Percentiles rank a stretch among this genome's conserved stretches.
Evolutionary conservation across 768 basidiomycete genomes (phyloP).

Genomic region (Boletus bicolor): DNA sequence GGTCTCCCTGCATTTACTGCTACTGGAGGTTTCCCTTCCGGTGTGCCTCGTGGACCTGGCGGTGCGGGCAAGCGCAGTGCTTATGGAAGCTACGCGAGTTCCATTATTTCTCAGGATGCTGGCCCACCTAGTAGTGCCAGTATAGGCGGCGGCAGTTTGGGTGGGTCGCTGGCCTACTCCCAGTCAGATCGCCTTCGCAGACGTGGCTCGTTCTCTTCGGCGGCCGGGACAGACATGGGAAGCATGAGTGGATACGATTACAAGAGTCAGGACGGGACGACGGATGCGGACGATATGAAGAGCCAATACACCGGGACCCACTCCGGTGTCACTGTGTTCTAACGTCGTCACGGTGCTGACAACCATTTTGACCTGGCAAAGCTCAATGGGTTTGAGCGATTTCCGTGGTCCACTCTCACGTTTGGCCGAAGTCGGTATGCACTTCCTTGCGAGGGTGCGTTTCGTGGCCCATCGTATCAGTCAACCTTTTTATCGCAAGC

Average conservation of each 20-base stretch:
- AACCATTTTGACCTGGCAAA: slow-evolving; percentile 1
- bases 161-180: slow-evolving; percentile 70
- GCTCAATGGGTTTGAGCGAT: slow-evolving; percentile 17
- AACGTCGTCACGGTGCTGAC: slow-evolving; percentile 22
- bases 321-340: slow-evolving; percentile 83
- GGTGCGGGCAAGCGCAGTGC: slow-evolving; percentile 71
- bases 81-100: slow-evolving; percentile 81
- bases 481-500: slow-evolving; percentile 16
- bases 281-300: slow-evolving; percentile 83
- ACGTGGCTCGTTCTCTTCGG: slow-evolving; percentile 72
- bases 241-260: slow-evolving; percentile 77
- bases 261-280: slow-evolving; percentile 85
- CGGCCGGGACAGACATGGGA: slow-evolving; percentile 73
- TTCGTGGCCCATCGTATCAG: slow-evolving; percentile 4
- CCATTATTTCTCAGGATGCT: slow-evolving; percentile 90
- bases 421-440: slow-evolving; percentile 10
- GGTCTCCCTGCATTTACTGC: slow-evolving; percentile 82
- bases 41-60: slow-evolving; percentile 54
- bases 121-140: slow-evolving; percentile 59
- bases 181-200: slow-evolving; percentile 88
- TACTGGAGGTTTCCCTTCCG: slow-evolving; percentile 67
- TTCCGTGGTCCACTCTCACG: neutral
- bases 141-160: slow-evolving; percentile 49
- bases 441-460: slow-evolving; percentile 6
- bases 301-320: slow-evolving; percentile 86